phyloP scores from a whole-genome alignment of 73 alveolate species.

The Paramecium octaurelia region DNA sequence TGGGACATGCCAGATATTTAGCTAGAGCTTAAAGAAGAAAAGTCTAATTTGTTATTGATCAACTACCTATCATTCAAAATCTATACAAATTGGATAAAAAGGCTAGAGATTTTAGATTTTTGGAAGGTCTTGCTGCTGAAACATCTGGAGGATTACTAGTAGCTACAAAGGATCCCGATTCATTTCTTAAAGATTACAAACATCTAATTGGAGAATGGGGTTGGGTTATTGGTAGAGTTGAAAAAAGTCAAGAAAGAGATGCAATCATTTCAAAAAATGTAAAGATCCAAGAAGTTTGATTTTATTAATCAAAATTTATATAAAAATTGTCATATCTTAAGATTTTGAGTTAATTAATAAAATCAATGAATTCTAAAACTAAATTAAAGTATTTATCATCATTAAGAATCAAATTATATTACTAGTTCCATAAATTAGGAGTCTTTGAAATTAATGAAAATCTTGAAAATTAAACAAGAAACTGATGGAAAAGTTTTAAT shows the following conservation, averaged over 20 bases:
- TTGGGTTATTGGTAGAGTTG: slow-evolving; percentile 41
- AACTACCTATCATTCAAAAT: slow-evolving; percentile 72
- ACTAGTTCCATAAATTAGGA: too few relatives aligned
- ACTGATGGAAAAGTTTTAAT: too few relatives aligned
- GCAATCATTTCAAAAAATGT: background rate
- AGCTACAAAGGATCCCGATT: background rate
- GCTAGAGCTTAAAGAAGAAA: slow-evolving; percentile 74
- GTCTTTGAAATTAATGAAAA: too few relatives aligned
- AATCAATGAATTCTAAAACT: too few relatives aligned
- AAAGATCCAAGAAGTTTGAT: background rate
- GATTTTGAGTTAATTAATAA: too few relatives aligned
- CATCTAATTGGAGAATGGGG: slow-evolving; percentile 32
- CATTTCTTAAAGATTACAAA: background rate
- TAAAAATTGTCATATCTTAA: background rate
- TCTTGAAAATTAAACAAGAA: too few relatives aligned
- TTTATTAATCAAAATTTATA: background rate
- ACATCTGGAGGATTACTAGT: slow-evolving; percentile 92
- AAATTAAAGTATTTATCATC: too few relatives aligned
- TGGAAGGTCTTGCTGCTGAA: slow-evolving; percentile 87
- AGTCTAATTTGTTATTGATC: slow-evolving; percentile 71
- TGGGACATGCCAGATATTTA: slow-evolving; percentile 97
- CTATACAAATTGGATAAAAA: slow-evolving; percentile 63
- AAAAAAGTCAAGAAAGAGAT: background rate
- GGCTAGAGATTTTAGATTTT: slow-evolving; percentile 60
- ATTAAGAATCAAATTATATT: too few relatives aligned